These are phyloP conservation scores for Rubus idaeus DNA, from an alignment of 306 rosid genomes.

Conservation along the genomic window DNA sequence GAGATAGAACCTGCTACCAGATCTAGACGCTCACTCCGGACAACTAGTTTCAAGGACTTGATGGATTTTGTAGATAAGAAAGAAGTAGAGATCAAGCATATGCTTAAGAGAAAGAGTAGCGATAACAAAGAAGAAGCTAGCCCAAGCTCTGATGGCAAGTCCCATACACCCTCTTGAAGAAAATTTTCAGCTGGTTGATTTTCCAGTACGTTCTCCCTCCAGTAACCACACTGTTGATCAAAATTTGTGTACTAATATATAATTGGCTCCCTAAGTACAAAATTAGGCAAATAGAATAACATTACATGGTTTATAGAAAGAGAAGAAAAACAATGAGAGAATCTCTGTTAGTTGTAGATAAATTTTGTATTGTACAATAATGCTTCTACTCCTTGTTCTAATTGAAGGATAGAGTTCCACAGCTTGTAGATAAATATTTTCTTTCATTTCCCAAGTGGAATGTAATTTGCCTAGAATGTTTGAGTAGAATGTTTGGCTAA, in stretches of 20 bases:
- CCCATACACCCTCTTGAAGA: slow-evolving; percentile 18
- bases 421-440: slow-evolving; percentile 3
- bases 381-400: not conserved
- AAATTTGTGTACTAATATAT: not conserved
- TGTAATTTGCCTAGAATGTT: not conserved
- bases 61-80: slow-evolving; percentile 60
- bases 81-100: slow-evolving; percentile 62
- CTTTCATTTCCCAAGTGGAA: slow-evolving; percentile 3
- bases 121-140: slow-evolving; percentile 38
- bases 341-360: slow-evolving; percentile 1
- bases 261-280: not conserved
- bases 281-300: slow-evolving; percentile 13
- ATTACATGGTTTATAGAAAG: not conserved
- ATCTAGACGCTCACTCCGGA: slow-evolving; percentile 27
- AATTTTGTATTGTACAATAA: slow-evolving; percentile 5
- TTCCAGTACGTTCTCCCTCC: slow-evolving; percentile 20
- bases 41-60: slow-evolving; percentile 49
- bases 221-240: not conserved
- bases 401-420: slow-evolving; percentile 7
- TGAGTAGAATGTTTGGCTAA: not conserved
- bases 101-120: slow-evolving; percentile 42
- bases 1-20: slow-evolving; percentile 32
- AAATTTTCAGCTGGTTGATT: not conserved
- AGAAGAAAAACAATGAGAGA: not conserved
- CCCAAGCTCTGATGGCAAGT: slow-evolving; percentile 30